phyloP scores from a whole-genome alignment of 805 yeast genomes.

The Teunomyces pallodes region DNA sequence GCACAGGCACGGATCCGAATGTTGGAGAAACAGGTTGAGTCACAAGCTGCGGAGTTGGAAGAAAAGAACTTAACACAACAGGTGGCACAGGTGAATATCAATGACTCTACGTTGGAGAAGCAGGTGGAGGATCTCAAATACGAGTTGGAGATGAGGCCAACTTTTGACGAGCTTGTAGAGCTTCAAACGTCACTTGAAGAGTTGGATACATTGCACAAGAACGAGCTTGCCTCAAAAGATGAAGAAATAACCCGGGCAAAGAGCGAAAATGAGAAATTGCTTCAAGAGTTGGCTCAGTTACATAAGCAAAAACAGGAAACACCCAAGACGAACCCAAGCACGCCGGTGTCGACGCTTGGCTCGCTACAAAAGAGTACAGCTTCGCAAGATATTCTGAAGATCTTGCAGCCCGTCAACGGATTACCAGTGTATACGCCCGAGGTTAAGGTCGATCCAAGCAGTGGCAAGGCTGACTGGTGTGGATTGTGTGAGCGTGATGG shows the following conservation, averaged over 20 bases:
- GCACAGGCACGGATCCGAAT: neutral
- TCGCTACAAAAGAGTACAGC: neutral
- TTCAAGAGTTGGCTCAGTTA: neutral
- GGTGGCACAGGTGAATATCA: slow-evolving; percentile 9
- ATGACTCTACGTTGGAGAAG: slow-evolving; percentile 8
- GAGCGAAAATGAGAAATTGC: neutral
- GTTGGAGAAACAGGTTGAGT: neutral
- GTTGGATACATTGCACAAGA: slow-evolving; percentile 37
- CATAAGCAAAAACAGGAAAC: neutral
- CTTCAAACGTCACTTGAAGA: slow-evolving; percentile 44
- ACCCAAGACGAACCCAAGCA: neutral
- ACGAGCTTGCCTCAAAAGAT: slow-evolving; percentile 27
- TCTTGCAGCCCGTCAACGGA: neutral
- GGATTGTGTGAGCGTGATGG: slow-evolving; percentile 91
- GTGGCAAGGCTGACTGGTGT: slow-evolving; percentile 83
- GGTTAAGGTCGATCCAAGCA: slow-evolving; percentile 56
- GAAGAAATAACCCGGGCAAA: slow-evolving; percentile 15
- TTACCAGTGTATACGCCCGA: slow-evolving; percentile 53
- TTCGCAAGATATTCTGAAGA: neutral
- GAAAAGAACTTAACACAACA: slow-evolving; percentile 10
- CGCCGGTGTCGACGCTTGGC: neutral
- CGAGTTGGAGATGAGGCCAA: slow-evolving; percentile 39
- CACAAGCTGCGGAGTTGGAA: neutral
- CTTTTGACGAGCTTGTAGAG: slow-evolving; percentile 41
- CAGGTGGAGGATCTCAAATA: slow-evolving; percentile 27